Evolutionary conservation across 2,329 filamentous ascomycete genomes (phyloP), one percentile per base, ranked within the genome.

Genomic region (Elsinoe fawcettii): DNA sequence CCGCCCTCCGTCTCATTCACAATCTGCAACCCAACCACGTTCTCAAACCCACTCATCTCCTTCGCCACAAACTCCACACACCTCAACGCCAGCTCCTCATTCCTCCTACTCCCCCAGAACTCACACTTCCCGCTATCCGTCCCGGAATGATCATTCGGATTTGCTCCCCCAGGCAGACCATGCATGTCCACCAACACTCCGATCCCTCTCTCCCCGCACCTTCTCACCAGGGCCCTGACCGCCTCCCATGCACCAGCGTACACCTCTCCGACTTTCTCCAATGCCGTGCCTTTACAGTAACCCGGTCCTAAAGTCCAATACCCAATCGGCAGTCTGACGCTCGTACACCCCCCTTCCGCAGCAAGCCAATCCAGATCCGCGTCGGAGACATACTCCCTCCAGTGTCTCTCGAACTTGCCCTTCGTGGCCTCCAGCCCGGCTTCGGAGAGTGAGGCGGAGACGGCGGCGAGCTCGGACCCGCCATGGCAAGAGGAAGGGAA

Each of bases 101-200:
- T 72, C 9, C 64, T 65, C 2, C 62, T 58, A 14, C 71, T 76
- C 0, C 62, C 65, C 79, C 80, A 83, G 16, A 83, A 70, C 22
- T 76, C 75, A 1, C 79, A 77, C 58, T 73, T 74, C 8, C 75
- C 75, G 55, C 66, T 74, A 61, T 77, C 75, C 6, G 78, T 82
- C 3, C 80, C 81, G 4, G 77, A 80, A 65, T 84, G 81, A 8
- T 77, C 76, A 41, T 79, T 73, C 1, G 65, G 64, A 63, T 84
- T 83, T 5, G 78, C 80, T 11, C 80, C 81, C 12, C 81, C 80
- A 6, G 80, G 80, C 8, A 83, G 69, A 27, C 76, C 80, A 63
- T 84, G 81, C 5, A 84, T 65, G 63, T 84, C 81, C 39, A 84
- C 65, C n/a, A 84, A 65, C 1, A 80, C 74, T 2, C 79, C 79